Conservation (phyloP, 768 basidiomycete species). For the Lactarius sanguifluus region DNA sequence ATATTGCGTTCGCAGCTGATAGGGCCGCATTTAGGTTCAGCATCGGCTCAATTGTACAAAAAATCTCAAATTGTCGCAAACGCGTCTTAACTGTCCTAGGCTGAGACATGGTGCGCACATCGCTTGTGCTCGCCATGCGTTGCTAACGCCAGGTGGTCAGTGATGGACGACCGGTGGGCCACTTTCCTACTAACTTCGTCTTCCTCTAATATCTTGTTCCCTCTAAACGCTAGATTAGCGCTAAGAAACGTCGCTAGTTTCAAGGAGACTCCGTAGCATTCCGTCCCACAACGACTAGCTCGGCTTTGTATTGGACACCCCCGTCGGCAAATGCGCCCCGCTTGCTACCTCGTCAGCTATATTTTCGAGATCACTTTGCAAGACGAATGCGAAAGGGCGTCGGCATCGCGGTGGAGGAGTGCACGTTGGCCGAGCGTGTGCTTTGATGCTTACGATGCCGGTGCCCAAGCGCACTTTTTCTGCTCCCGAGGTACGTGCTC, state of each 20-base stretch:
- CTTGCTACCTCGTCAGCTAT: neutral
- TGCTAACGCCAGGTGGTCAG: neutral
- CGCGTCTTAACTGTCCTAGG: neutral
- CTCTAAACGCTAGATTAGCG: neutral
- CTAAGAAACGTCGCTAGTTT: neutral
- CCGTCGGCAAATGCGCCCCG: neutral
- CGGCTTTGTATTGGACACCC: neutral
- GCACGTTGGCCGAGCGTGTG: slow-evolving; percentile 17
- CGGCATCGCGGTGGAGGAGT: neutral
- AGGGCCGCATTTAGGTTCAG: no score
- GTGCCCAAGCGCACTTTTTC: neutral
- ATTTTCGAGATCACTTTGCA: neutral
- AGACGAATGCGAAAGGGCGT: neutral
- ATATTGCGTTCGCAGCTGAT: neutral
- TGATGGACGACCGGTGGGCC: neutral
- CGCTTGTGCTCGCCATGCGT: neutral
- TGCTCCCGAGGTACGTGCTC: neutral
- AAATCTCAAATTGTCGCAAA: neutral
- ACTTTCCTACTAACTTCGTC: neutral
- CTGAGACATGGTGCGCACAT: neutral
- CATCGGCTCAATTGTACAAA: neutral
- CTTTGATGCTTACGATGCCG: neutral
- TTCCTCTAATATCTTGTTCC: neutral
- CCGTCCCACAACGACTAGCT: neutral
- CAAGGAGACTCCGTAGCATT: neutral